Percentiles rank a stretch among this genome's conserved stretches.
Evolutionary conservation across 2,329 filamentous ascomycete genomes (phyloP).

Genomic region (Beauveria bassiana): DNA sequence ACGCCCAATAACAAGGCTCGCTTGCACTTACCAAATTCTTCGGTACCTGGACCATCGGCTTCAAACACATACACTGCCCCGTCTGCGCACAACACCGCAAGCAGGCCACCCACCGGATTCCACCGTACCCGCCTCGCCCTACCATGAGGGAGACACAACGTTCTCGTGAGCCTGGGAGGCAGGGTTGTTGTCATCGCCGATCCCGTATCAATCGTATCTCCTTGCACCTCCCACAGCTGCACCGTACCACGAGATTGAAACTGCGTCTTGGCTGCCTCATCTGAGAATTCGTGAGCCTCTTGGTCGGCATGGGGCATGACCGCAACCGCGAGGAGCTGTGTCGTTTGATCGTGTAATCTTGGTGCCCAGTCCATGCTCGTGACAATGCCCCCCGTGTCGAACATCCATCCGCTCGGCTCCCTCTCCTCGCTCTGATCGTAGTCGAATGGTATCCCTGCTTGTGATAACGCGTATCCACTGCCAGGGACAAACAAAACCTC

Average conservation of each 20-base stretch:
- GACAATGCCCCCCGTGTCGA: slow-evolving; percentile 47
- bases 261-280: slow-evolving; percentile 27
- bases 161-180: slow-evolving; percentile 32
- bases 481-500: slow-evolving; percentile 23
- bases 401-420: slow-evolving; percentile 39
- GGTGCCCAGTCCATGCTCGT: slow-evolving; percentile 47
- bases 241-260: slow-evolving; percentile 38
- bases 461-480: slow-evolving; percentile 19
- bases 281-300: slow-evolving; percentile 31
- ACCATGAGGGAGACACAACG: slow-evolving; percentile 43
- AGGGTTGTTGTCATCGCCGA: slow-evolving; percentile 26
- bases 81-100: slow-evolving; percentile 44
- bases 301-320: slow-evolving; percentile 45
- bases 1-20: not conserved
- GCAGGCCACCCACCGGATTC: slow-evolving; percentile 40
- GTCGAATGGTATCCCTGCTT: slow-evolving; percentile 23
- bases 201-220: slow-evolving; percentile 18
- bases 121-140: slow-evolving; percentile 43
- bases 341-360: slow-evolving; percentile 18
- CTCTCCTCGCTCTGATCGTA: slow-evolving; percentile 18
- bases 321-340: slow-evolving; percentile 45
- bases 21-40: slow-evolving; percentile 33
- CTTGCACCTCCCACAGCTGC: slow-evolving; percentile 44
- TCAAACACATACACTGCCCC: slow-evolving; percentile 43
- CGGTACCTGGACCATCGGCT: slow-evolving; percentile 23